Conservation (phyloP, 2,329 filamentous ascomycete species). For the Chaetomiaceae sp. region DNA sequence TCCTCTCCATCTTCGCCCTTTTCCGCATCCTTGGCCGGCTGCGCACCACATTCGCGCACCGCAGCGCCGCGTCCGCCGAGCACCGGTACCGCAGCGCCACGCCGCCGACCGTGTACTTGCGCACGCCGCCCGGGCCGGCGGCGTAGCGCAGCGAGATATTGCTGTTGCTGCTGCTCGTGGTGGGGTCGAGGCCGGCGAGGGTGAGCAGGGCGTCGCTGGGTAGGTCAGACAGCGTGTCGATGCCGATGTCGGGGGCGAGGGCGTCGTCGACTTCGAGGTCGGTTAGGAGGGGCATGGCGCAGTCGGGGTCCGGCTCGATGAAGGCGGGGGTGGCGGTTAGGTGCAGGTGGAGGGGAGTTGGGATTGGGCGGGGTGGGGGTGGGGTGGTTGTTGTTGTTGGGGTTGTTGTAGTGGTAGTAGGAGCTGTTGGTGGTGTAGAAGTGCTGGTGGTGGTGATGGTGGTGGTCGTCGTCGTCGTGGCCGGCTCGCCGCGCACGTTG, state of each 20-base stretch:
- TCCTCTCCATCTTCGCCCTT: slow-evolving; percentile 23
- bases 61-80: slow-evolving; percentile 28
- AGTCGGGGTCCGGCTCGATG: slow-evolving; percentile 18
- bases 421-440: not conserved
- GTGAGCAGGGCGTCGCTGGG: not conserved
- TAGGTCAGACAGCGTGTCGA: not conserved
- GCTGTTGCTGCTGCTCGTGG: no score
- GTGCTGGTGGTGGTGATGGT: not conserved
- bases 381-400: not conserved
- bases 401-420: no score
- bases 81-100: slow-evolving; percentile 25
- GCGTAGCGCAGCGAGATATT: slow-evolving; percentile 20
- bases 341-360: not conserved
- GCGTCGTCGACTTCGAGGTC: slow-evolving; percentile 22
- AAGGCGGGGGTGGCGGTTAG: not conserved
- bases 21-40: slow-evolving; percentile 32
- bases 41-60: slow-evolving; percentile 30
- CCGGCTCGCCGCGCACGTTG: slow-evolving; percentile 14
- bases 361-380: not conserved
- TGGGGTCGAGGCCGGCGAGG: no score
- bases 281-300: slow-evolving; percentile 3
- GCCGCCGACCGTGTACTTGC: slow-evolving; percentile 20
- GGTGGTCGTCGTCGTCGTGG: not conserved
- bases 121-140: slow-evolving; percentile 19
- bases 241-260: not conserved